These are phyloP conservation scores for Tarenaya hassleriana DNA, from an alignment of 345 rosid genomes.

Conservation along the genomic window DNA sequence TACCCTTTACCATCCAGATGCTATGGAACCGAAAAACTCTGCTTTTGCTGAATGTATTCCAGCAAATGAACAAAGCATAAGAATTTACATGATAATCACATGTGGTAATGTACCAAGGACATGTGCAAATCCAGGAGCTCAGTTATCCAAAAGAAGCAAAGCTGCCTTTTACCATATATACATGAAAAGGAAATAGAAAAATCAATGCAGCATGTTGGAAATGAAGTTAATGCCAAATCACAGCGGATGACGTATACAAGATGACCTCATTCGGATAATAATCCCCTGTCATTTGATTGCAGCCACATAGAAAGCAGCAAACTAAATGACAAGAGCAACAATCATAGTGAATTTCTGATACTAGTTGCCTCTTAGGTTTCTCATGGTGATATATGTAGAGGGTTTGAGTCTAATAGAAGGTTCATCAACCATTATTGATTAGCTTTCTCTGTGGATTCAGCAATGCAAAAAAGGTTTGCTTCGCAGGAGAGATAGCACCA, in stretches of 20 bases:
- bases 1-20: no score
- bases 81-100: no score
- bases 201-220: conserved; percentile 5
- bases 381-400: neutral
- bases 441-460: conserved; percentile 15
- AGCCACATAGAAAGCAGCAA: conserved; percentile 27
- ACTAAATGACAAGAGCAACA: conserved; percentile 22
- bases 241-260: conserved; percentile 9
- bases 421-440: neutral
- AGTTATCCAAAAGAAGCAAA: no score
- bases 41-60: neutral
- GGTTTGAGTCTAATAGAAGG: conserved; percentile 2
- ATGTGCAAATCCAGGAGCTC: conserved; percentile 7
- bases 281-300: conserved; percentile 11
- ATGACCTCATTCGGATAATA: conserved; percentile 17
- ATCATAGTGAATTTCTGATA: conserved; percentile 4
- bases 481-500: conserved; percentile 55
- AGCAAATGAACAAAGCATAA: no score
- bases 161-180: neutral
- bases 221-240: conserved; percentile 8
- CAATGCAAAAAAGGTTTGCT: conserved; percentile 30
- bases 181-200: conserved; percentile 4
- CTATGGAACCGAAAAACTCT: no score
- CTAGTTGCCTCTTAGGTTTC: conserved; percentile 6
- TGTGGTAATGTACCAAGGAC: neutral